Base-by-base conservation (phyloP, 1,284 basidiomycete species). In the Jaminaea rosea region DNA sequence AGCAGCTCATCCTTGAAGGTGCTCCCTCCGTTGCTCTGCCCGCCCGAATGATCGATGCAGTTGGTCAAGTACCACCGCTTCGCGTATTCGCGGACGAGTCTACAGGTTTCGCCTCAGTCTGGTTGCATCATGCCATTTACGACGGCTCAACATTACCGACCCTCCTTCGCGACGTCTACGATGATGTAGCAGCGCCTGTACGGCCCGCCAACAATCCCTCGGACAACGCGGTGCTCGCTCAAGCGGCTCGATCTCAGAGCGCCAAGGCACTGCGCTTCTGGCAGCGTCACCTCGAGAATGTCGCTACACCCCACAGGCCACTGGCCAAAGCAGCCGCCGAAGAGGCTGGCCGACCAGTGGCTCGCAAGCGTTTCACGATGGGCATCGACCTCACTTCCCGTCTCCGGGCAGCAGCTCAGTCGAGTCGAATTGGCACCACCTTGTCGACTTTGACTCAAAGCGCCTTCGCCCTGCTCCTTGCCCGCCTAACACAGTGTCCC, bases 111-210 rank as follows among this genome's bases (percentile, higher is more conserved):
- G 34, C 39, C 13, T 24, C 32, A 8, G 17, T 47, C 11, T 17
- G 15, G 17, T 58, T 64, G 5, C 62, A 64, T 15, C 62, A 64
- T 29, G 52, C 62, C 26, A 31, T 67, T 36, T 67, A 67, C 28
- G 65, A 67, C 21, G 65, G 60, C 15, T 47, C 44, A 21, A 62
- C 62, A 11, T 52, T 67, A 9, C 59, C 60, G 3, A 52, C 59
- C 48, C 53, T 66, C n/a, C 45, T 65, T 26, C 51, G 54, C 7
- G 60, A 62, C 47, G 39, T 42, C 2, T 42, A 42, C 17, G 29
- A 31, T 8, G 39, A 7, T 5, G 4, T 23, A 7, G 17, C 19
- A 7, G 15, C 11, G 19, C 4, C 5, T 4, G 2, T 4, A 3
- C 39, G 39, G 19, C 39, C 6, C 15, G 39, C 19, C 3, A 42